Evolutionary conservation across 345 rosid genomes (phyloP).

Genomic region (Diplotaxis tenuifolia): DNA sequence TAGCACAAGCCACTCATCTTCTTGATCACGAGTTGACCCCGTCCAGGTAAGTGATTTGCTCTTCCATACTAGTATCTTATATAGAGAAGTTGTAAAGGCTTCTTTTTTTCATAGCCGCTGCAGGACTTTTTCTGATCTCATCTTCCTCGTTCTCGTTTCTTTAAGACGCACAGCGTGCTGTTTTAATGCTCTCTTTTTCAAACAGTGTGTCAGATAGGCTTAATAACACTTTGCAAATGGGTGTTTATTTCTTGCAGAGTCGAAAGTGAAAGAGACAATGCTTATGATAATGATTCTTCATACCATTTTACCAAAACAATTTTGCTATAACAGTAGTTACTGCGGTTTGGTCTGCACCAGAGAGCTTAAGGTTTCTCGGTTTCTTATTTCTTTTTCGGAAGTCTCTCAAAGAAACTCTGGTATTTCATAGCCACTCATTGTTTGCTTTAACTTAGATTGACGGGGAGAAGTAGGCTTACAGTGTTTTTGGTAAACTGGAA

Average conservation of each 20-base stretch:
- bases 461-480: no score
- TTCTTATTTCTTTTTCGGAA: conserved; percentile 63
- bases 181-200: no score
- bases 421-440: conserved; percentile 51
- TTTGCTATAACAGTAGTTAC: conserved; percentile 6
- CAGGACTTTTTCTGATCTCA: background rate
- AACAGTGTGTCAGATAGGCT: no score
- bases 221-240: no score
- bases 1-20: no score
- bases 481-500: no score
- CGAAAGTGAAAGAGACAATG: no score
- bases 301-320: conserved; percentile 9
- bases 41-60: background rate
- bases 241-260: no score
- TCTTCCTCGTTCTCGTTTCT: background rate
- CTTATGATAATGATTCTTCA: background rate
- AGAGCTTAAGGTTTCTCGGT: background rate
- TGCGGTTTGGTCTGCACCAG: conserved; percentile 7
- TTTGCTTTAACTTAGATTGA: no score
- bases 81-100: background rate
- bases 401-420: conserved; percentile 70
- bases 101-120: background rate
- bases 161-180: background rate
- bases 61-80: background rate
- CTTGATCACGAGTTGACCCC: no score